phyloP scores from a whole-genome alignment of 2,329 filamentous ascomycete species.

The Claviceps cyperi region DNA sequence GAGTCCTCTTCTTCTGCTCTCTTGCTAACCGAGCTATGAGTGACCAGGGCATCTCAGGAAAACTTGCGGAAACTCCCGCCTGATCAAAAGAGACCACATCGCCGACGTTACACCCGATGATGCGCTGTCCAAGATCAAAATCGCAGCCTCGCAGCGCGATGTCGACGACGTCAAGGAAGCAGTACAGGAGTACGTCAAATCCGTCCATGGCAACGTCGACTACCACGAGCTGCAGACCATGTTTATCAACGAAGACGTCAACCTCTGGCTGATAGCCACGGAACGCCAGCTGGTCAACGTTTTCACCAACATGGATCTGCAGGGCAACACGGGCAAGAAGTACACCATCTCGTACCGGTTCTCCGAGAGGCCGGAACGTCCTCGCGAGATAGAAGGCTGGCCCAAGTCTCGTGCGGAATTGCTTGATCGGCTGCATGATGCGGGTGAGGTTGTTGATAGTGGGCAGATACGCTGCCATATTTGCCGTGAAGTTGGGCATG shows the following conservation, averaged over 20 bases:
- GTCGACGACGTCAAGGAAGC: slow-evolving; percentile 48
- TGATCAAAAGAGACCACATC: slow-evolving; percentile 38
- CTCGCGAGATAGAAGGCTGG: slow-evolving; percentile 45
- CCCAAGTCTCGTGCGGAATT: slow-evolving; percentile 46
- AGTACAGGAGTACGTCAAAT: slow-evolving; percentile 46
- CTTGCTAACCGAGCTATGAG: slow-evolving; percentile 10
- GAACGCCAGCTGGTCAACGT: slow-evolving; percentile 41
- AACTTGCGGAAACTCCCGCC: slow-evolving; percentile 45
- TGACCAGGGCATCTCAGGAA: slow-evolving; percentile 36
- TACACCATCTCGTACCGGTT: slow-evolving; percentile 51
- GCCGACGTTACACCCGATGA: slow-evolving; percentile 35
- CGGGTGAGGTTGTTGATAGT: slow-evolving; percentile 47
- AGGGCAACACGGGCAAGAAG: slow-evolving; percentile 51
- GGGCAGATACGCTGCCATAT: slow-evolving; percentile 47
- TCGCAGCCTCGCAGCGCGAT: slow-evolving; percentile 39
- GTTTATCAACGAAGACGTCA: slow-evolving; percentile 39
- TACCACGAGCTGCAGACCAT: slow-evolving; percentile 46
- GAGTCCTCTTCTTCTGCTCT: slow-evolving; percentile 7
- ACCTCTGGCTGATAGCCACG: slow-evolving; percentile 46
- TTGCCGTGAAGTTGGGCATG: slow-evolving; percentile 51
- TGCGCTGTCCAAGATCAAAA: slow-evolving; percentile 41
- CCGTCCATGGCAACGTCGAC: slow-evolving; percentile 36
- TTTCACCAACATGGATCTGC: slow-evolving; percentile 57
- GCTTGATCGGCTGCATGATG: slow-evolving; percentile 46
- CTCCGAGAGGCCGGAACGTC: slow-evolving; percentile 39